Evolutionary conservation across 1,284 basidiomycete genomes (phyloP), one percentile per base, ranked within the genome.

Genomic region (Boletus smithii): DNA sequence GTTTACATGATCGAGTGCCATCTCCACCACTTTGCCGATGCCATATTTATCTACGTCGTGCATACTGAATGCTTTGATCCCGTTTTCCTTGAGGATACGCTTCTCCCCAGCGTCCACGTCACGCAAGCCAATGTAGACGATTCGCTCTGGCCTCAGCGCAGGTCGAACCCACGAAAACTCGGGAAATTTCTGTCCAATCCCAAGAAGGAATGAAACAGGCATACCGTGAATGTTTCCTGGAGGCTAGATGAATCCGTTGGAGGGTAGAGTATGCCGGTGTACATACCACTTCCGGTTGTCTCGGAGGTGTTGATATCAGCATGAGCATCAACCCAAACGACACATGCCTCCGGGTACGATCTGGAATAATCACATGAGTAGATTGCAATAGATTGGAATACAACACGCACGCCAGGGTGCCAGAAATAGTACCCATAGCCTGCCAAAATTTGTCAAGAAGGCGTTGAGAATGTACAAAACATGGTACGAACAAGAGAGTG

Each of bases 11-110:
- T 97, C 90, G 53, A 99, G 74, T 27, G 95, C 97, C 90, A 95
- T 90, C 64, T 98, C 91, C 48, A 98, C 86, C 48, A 98, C 91
- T 62, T 84, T 83, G 23, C 92, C 95, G 56, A 99, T 99, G 40
- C 97, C 97, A 63, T 92, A 89, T 71, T 85, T 91, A 73, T 99
- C 97, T 45, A 99, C 88, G 56, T 99, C 92, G 72, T 98, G 94
- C 97, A 99, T 99, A 53, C 87, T 90, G 76, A 91, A 99, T 9
- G 87, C 89, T 68, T 91, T 93, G 77, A 99, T 97, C 48, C 80
- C 83, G 69, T 92, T 77, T 59, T 95, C 83, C 58, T 78, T 83
- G 49, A 99, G 76, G 59, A 99, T 90, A 55, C 76, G 79, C 71
- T 93, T 93, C 74, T 99, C 97, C 37, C 84, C 91, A 7, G 76